These are phyloP conservation scores for Schizosaccharomyces lindneri DNA, from an alignment of 805 yeast genomes.

Conservation along the genomic window DNA sequence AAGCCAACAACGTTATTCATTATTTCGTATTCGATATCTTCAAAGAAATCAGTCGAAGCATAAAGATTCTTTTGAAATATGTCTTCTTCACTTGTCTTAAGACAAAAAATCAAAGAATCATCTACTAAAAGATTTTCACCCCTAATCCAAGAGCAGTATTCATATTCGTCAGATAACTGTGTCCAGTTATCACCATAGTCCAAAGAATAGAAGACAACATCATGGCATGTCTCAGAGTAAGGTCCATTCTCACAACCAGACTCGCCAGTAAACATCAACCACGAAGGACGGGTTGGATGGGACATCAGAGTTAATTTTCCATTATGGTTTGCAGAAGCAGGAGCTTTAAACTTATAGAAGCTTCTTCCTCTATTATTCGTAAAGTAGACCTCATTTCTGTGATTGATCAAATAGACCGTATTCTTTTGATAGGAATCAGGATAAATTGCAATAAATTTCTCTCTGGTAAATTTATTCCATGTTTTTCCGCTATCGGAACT, in stretches of 20 bases:
- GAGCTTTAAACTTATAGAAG: constrained; percentile 18
- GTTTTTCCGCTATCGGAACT: constrained; percentile 46
- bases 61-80: constrained; percentile 12
- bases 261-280: constrained; percentile 45
- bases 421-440: constrained; percentile 38
- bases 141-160: constrained; percentile 45
- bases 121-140: constrained; percentile 22
- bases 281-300: constrained; percentile 28
- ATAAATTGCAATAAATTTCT: constrained; percentile 26
- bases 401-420: constrained; percentile 29
- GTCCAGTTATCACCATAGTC: constrained; percentile 46
- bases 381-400: constrained; percentile 23
- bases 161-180: constrained; percentile 24
- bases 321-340: constrained; percentile 22
- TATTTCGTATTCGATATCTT: constrained; percentile 13
- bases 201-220: constrained; percentile 33
- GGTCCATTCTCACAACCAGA: constrained; percentile 16
- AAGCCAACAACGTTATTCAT: constrained; percentile 46
- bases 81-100: constrained; percentile 8
- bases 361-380: constrained; percentile 45
- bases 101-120: constrained; percentile 40
- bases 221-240: constrained; percentile 25
- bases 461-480: constrained; percentile 20
- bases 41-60: constrained; percentile 25
- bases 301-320: constrained; percentile 24